A percentile compares a stretch with the other conserved stretches of the same genome.
These are phyloP conservation scores for Elsinoe arachidis DNA, from an alignment of 2,329 filamentous ascomycete species.

Conservation along the genomic window DNA sequence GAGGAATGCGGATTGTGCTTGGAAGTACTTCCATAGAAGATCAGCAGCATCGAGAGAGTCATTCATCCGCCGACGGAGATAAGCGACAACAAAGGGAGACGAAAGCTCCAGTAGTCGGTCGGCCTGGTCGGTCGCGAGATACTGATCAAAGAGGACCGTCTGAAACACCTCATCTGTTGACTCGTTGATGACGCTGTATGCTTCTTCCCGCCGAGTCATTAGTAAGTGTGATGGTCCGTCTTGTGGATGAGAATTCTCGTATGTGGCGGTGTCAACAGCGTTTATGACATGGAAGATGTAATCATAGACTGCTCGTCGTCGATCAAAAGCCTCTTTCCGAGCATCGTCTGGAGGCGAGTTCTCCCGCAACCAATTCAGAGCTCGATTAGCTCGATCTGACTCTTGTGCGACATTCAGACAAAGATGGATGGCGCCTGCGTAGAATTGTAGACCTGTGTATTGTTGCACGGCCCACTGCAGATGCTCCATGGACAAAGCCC, in stretches of 20 bases:
- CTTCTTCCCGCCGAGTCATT: conserved; percentile 73
- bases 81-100: conserved; percentile 77
- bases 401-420: conserved; percentile 75
- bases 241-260: conserved; percentile 59
- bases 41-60: conserved; percentile 73
- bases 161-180: conserved; percentile 92
- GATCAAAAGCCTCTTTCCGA: conserved; percentile 57
- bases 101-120: conserved; percentile 78
- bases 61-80: conserved; percentile 67
- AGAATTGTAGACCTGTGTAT: conserved; percentile 77
- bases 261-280: conserved; percentile 64
- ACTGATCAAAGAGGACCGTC: conserved; percentile 97
- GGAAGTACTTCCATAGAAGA: conserved; percentile 86
- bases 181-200: conserved; percentile 79
- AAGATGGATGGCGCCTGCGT: conserved; percentile 80
- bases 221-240: conserved; percentile 72
- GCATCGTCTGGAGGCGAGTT: conserved; percentile 63
- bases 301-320: conserved; percentile 71
- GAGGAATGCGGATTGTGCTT: conserved; percentile 72
- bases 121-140: conserved; percentile 73
- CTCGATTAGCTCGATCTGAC: conserved; percentile 77
- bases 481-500: conserved; percentile 71
- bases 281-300: conserved; percentile 77
- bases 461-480: conserved; percentile 68
- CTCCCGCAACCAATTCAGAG: conserved; percentile 80